Evolutionary conservation across 805 yeast species (phyloP).

Genomic region (Barnettozyma pratensis): DNA sequence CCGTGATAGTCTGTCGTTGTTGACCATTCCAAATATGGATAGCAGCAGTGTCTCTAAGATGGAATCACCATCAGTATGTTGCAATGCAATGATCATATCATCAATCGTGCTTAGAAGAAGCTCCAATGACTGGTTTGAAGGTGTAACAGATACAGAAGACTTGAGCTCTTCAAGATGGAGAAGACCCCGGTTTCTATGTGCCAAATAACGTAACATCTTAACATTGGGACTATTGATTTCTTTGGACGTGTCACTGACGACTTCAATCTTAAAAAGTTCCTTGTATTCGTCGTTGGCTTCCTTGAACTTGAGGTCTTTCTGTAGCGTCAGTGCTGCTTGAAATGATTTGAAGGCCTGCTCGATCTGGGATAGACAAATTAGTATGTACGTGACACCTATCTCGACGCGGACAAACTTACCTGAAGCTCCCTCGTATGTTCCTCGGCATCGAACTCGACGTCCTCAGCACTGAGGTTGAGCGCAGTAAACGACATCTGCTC

Average conservation of each 20-base stretch:
- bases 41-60: conserved; percentile 44
- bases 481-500: conserved; percentile 63
- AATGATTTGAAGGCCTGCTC: conserved; percentile 80
- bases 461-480: conserved; percentile 71
- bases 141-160: conserved; percentile 12
- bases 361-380: conserved; percentile 23
- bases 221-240: conserved; percentile 55
- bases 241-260: conserved; percentile 45
- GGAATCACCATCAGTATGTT: conserved; percentile 65
- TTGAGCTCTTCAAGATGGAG: conserved; percentile 42
- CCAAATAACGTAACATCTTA: conserved; percentile 67
- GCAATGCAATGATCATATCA: conserved; percentile 60
- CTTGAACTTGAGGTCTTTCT: conserved; percentile 43
- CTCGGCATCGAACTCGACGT: conserved; percentile 62
- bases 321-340: conserved; percentile 61
- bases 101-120: conserved; percentile 36
- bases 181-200: conserved; percentile 78
- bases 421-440: conserved; percentile 91
- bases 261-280: conserved; percentile 62
- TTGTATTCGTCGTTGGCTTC: conserved; percentile 54
- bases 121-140: conserved; percentile 7
- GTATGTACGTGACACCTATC: neutral
- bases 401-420: conserved; percentile 23
- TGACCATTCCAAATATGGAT: conserved; percentile 46
- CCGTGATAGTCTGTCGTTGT: conserved; percentile 44